phyloP scores from a whole-genome alignment of 169 alveolate species.

The Cryptosporidium andersoni region DNA sequence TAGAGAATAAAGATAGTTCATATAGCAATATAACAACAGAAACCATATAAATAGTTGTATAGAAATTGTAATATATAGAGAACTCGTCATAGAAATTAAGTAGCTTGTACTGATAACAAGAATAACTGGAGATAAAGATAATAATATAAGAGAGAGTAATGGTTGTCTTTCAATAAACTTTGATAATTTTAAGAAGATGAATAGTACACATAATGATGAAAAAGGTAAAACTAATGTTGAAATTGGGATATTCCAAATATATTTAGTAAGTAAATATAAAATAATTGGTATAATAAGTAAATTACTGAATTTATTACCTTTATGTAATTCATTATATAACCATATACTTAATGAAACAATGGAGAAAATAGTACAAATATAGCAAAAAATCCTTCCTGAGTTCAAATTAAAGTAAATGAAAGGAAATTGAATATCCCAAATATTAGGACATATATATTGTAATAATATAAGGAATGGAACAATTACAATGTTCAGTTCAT shows the following conservation, averaged over 20 bases:
- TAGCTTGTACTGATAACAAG: neutral
- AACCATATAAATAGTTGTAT: conserved; percentile 17
- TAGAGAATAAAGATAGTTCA: neutral
- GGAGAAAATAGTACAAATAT: conserved; percentile 32
- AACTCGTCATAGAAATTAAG: too few relatives aligned
- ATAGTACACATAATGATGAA: conserved; percentile 27
- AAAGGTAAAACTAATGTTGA: conserved; percentile 10
- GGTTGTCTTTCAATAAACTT: neutral
- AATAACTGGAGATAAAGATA: conserved; percentile 2
- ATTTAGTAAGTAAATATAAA: conserved; percentile 5
- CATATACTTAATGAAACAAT: conserved; percentile 1
- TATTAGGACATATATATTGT: conserved; percentile 28
- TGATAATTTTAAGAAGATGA: conserved; percentile 39
- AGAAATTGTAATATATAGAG: too few relatives aligned
- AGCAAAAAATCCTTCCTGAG: conserved; percentile 26
- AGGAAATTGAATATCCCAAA: conserved; percentile 19
- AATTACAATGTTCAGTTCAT: conserved; percentile 50
- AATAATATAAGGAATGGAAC: conserved; percentile 37
- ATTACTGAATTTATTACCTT: neutral
- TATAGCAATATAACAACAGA: neutral
- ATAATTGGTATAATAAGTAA: conserved; percentile 4
- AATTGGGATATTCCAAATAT: neutral
- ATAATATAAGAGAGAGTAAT: conserved; percentile 3
- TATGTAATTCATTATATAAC: neutral
- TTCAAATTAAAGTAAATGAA: conserved; percentile 7